A percentile compares a stretch with the other conserved stretches of the same genome.
These are phyloP conservation scores for Backusella psychrophila DNA, from an alignment of 192 early-diverging fungal genomes.

Conservation along the genomic window DNA sequence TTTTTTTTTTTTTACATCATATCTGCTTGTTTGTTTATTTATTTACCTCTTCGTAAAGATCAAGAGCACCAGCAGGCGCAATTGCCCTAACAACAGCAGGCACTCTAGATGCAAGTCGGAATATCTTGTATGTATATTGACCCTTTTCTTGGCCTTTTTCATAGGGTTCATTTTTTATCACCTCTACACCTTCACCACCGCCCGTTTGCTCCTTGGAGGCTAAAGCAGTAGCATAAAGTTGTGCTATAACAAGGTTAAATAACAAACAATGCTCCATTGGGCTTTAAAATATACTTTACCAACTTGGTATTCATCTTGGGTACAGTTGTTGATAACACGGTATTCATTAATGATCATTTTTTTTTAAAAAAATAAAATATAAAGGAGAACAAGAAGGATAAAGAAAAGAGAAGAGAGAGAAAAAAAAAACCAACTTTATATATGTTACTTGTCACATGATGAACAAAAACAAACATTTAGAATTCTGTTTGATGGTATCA, in stretches of 20 bases:
- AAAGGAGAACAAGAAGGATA: neutral
- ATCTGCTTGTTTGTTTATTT: neutral
- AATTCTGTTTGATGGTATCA: neutral
- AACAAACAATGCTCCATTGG: neutral
- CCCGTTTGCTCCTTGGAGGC: constrained; percentile 78
- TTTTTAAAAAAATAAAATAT: neutral
- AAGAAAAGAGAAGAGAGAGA: neutral
- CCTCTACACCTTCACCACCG: constrained; percentile 79
- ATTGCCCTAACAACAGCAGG: constrained; percentile 59
- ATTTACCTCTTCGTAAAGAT: constrained; percentile 63
- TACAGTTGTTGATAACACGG: constrained; percentile 73
- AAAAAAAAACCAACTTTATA: neutral
- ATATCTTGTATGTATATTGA: constrained; percentile 82
- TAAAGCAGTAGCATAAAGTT: constrained; percentile 75
- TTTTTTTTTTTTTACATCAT: neutral
- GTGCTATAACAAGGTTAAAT: constrained; percentile 36
- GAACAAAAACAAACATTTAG: neutral
- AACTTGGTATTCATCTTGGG: constrained; percentile 68
- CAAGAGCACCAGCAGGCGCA: constrained; percentile 61
- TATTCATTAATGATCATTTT: constrained; percentile 71
- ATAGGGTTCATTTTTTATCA: constrained; percentile 76
- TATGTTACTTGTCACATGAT: neutral
- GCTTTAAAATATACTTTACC: constrained; percentile 2
- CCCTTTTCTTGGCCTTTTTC: constrained; percentile 66
- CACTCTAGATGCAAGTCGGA: constrained; percentile 49